Conservation (phyloP, 345 rosid genomes). For the Salix purpurea region DNA sequence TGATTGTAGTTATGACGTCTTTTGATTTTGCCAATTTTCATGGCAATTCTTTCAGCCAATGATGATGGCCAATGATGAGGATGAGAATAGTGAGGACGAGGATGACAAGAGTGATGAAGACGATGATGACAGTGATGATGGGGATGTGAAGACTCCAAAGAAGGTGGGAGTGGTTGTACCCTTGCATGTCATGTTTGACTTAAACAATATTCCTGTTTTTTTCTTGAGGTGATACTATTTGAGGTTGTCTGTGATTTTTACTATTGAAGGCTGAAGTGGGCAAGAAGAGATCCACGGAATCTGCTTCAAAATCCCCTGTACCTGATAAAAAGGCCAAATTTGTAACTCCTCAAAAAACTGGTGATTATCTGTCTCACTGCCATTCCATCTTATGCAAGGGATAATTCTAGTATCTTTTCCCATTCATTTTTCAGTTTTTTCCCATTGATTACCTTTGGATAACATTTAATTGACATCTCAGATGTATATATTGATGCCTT, state of each 20-base stretch:
- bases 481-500: neutral
- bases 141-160: slow-evolving; percentile 40
- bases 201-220: neutral
- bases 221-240: neutral
- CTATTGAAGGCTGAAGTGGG: slow-evolving; percentile 38
- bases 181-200: neutral
- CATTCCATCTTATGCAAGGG: neutral
- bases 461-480: too few relatives aligned
- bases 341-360: slow-evolving; percentile 67
- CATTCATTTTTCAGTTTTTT: neutral
- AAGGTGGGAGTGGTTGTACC: slow-evolving; percentile 30
- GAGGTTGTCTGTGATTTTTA: neutral
- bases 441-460: neutral
- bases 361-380: slow-evolving; percentile 25
- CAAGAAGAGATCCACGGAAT: slow-evolving; percentile 65
- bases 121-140: slow-evolving; percentile 26
- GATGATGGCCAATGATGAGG: slow-evolving; percentile 9
- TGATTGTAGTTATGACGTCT: neutral
- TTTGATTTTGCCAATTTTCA: neutral
- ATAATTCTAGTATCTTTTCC: neutral
- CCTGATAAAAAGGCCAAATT: slow-evolving; percentile 68
- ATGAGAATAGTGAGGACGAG: slow-evolving; percentile 14
- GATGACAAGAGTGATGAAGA: slow-evolving; percentile 29
- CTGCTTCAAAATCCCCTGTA: slow-evolving; percentile 36
- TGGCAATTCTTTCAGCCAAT: neutral